Evolutionary conservation across 2,329 filamentous ascomycete genomes (phyloP), one percentile per base, ranked within the genome.

Genomic region (Monosporascus ibericus): DNA sequence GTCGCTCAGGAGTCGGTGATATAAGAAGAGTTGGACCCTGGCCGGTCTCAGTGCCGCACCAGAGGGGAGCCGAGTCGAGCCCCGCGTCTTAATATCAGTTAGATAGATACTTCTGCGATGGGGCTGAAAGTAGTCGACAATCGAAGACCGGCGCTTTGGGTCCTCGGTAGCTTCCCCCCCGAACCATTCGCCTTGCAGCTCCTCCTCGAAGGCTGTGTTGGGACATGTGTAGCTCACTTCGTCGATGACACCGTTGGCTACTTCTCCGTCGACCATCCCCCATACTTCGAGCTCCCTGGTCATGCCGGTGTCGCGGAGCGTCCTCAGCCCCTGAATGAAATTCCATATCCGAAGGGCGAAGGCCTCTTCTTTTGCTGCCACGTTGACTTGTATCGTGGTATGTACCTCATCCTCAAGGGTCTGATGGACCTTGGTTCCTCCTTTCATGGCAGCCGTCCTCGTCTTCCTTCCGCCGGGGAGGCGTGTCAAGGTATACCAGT

Each of bases 221-320:
- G 91, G 90, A 61, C 90, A 90, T 20, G 83, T 76, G 61, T 87
- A 87, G 51, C 85, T 90, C 17, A 97, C 70, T 61, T 92, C 85
- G 65, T 99, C 94, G 57, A 99, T 95, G 48, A 97, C 75, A 1
- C 94, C 94, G 61, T 89, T 94, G 54, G 97, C 84, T 22, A 96
- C 75, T 61, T 95, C 82, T 1, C 87, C 90, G 52, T 94, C 85
- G 2, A 96, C 68, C 14, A 87, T 72, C 0, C 92, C 94, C 90
- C 92, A 96, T 3, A 97, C 78, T 62, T 91, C 86, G 25, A 92
- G 68, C 68, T 92, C 88, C 18, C 89, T 76, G 2, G 89, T 91
- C 53, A 86, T 73, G 3, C 89, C 88, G 1, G 78, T 85, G 14
- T 87, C 81, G 5, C 86, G 77, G 50, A 92, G 71, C 1, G 85